A percentile compares a stretch with the other conserved stretches of the same genome.
Conservation (phyloP, 2,329 filamentous ascomycete genomes). For the Colletotrichum lupini region DNA sequence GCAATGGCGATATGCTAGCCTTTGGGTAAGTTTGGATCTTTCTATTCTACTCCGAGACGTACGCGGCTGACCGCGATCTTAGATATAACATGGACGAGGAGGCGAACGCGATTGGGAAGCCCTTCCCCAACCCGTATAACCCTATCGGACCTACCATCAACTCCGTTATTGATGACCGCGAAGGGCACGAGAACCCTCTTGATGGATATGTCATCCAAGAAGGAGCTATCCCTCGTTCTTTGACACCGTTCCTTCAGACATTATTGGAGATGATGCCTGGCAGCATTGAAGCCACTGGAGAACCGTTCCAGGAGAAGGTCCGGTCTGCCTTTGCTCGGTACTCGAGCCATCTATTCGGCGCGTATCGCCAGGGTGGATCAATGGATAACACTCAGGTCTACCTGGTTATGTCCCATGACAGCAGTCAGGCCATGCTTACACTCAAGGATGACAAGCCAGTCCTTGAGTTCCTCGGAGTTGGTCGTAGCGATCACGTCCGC, state of each 20-base stretch:
- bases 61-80: constrained; percentile 35
- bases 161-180: constrained; percentile 69
- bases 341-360: constrained; percentile 67
- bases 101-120: constrained; percentile 66
- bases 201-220: constrained; percentile 75
- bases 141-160: constrained; percentile 72
- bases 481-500: constrained; percentile 64
- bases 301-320: constrained; percentile 53
- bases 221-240: constrained; percentile 67
- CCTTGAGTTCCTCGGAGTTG: constrained; percentile 69
- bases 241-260: constrained; percentile 65
- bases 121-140: constrained; percentile 59
- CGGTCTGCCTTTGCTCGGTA: constrained; percentile 59
- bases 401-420: constrained; percentile 75
- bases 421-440: constrained; percentile 69
- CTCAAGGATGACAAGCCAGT: constrained; percentile 69
- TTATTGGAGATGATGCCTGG: constrained; percentile 67
- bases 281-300: constrained; percentile 50
- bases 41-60: neutral
- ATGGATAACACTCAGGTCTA: constrained; percentile 72
- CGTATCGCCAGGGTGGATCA: constrained; percentile 66
- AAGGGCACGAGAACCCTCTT: constrained; percentile 61
- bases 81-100: constrained; percentile 69
- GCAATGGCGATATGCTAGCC: constrained; percentile 74
- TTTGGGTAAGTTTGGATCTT: constrained; percentile 60